These are phyloP conservation scores for Pseudocohnilembus persalinus DNA, from an alignment of 169 alveolate genomes.

Conservation along the genomic window DNA sequence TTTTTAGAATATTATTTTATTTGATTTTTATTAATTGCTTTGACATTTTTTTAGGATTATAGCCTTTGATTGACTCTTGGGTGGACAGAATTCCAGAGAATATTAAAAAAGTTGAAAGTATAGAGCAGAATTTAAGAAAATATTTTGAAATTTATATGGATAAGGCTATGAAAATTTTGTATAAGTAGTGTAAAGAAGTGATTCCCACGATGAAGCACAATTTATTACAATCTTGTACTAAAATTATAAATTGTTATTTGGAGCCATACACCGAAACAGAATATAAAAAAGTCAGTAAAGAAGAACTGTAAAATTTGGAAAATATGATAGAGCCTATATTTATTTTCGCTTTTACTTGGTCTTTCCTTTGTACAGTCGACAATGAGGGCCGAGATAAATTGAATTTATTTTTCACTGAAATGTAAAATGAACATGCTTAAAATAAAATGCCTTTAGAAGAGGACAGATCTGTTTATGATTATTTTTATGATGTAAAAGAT, in stretches of 20 bases:
- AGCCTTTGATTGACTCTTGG: constrained; percentile 83
- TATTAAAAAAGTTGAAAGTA: constrained; percentile 62
- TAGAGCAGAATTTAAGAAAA: constrained; percentile 58
- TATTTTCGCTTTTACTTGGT: constrained; percentile 77
- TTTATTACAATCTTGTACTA: constrained; percentile 28
- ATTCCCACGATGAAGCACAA: constrained; percentile 85
- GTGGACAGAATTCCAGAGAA: constrained; percentile 60
- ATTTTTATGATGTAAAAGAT: constrained; percentile 5
- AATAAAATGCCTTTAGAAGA: constrained; percentile 30
- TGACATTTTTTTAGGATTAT: no score
- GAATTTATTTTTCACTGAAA: constrained; percentile 16
- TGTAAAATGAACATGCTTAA: background rate
- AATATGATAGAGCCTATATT: constrained; percentile 60
- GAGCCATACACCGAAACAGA: constrained; percentile 74
- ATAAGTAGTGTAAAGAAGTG: constrained; percentile 78
- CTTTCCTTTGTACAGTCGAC: constrained; percentile 75
- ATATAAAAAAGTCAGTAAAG: constrained; percentile 65
- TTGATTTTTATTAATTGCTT: no score
- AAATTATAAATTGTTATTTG: constrained; percentile 69
- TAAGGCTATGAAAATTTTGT: constrained; percentile 65
- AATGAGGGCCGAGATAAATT: constrained; percentile 67
- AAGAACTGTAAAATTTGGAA: constrained; percentile 69
- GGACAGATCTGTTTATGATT: constrained; percentile 19
- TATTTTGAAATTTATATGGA: constrained; percentile 76
- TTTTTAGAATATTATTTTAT: no score